Base-by-base conservation (phyloP, 768 basidiomycete species). In the Naganishia randhawae region DNA sequence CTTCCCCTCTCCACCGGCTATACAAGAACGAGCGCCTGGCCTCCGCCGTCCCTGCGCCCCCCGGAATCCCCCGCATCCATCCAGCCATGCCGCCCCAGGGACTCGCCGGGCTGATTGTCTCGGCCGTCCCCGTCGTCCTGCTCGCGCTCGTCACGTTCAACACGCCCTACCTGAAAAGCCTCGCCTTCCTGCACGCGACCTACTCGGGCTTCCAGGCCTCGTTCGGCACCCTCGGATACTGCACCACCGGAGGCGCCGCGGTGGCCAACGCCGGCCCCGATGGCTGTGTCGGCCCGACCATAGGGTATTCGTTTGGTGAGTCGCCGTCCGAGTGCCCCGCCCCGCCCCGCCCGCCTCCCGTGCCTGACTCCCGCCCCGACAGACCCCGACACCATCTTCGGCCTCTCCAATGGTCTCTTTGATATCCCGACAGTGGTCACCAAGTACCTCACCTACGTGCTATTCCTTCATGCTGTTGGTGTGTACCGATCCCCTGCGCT, bases 391-490 rank as follows among this genome's bases (percentile, higher is more conserved):
- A 76, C 82, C 41, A 84, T 97, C 1, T 86, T 96, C 35, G 90
- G 88, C 7, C 69, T 79, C 22, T 84, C 91, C 77, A 80, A 83
- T 3, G 81, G 85, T 1, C 73, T 82, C 31, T 80, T 94, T 66
- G 79, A 91, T 72, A 90, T 97, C 61, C 92, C 93, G 1, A 82
- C 86, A 66, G 85, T 91, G 7, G 84, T 87, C 57, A 89, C 93
- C 69, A 95, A 96, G 82, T 97, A 94, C 91, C 82, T 97, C 76
- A 98, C 96, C 11, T 95, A 95, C 75, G 88, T 87, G 27, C 87
- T 99, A 71, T 86, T 97, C 71, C 84, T 98, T 17, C 94, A 98
- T 77, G 86, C 96, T 69, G 87, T 92, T 67, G 95, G 72, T 71
- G 25, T 33, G 72, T 71, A 14, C 51, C 39, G 31, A 16, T 48